Base-by-base conservation (phyloP, 208 protist species). In the Leishmania amazonensis region DNA sequence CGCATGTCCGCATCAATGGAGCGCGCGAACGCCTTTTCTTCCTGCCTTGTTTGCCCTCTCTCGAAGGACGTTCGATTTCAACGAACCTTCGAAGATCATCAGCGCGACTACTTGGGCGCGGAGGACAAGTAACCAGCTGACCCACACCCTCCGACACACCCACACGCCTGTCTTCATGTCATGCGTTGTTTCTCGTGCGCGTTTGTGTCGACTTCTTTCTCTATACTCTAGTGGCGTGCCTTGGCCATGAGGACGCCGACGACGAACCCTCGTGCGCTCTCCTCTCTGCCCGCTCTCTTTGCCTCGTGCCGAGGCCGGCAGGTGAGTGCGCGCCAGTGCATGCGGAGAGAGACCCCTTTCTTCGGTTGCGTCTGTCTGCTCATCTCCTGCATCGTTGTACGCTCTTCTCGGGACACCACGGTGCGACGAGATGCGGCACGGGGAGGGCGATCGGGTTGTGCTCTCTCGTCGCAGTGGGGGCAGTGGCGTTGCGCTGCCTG, bases 41-140 rank as follows among this genome's bases (percentile, higher is more conserved):
- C 75, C 47, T 79, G 64, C 49, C 78, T 31, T 40, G 1, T 11
- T 79, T 49, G 15, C 15, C 57, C 1, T 76, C 81, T 70, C 47
- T 80, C 74, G 0, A 62, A 17, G 3, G 42, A 35, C 35, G 13
- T 28, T 57, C 7, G 45, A 15, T 71, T 68, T 47, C 62, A 15
- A 70, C 62, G 45, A 49, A 49, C 8, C 8, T 13, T 49, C 45
- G 11, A 49, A 8, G 45, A 11, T 11, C 45, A 49, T 13, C 8
- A 0, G 45, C 45, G 45, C 45, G 45, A 49, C 8, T 49, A 11
- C 45, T 13, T 49, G 45, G 45, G 45, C 45, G 45, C 1, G 45
- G 0, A 49, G 1, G 45, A 49, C 45, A 49, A 49, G 45, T 0
- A 49, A 49, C 9, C 45, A 49, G 45, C 45, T 49, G 7, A 49